Evolutionary conservation across 108 stramenopile genomes (phyloP).

Genomic region (Schizochytrium sp.): DNA sequence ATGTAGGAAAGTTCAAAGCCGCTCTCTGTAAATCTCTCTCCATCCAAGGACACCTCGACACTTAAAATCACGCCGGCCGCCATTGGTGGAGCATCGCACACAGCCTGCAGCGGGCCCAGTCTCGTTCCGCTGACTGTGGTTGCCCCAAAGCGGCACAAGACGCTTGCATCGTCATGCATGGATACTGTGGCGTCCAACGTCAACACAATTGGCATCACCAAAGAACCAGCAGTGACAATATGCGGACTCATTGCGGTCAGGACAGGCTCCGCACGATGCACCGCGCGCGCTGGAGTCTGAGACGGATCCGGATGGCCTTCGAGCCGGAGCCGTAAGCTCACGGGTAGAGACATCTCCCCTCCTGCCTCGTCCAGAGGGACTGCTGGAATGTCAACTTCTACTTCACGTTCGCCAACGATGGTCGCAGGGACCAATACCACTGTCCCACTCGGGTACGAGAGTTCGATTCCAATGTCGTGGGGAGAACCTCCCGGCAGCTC

Average conservation of each 20-base stretch:
- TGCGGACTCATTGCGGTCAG: neutral
- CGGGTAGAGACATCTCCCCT: neutral
- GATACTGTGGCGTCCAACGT: neutral
- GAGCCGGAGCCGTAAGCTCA: neutral
- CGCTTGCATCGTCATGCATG: neutral
- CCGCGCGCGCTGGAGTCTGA: neutral
- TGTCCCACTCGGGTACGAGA: too few species aligned
- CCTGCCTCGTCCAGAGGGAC: neutral
- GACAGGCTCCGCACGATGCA: neutral
- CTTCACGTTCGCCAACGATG: too few species aligned
- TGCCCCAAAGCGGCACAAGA: neutral
- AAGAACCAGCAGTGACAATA: neutral
- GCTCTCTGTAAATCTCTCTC: neutral
- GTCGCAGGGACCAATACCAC: too few species aligned
- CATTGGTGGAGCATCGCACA: neutral
- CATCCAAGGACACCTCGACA: neutral
- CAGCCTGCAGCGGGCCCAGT: neutral
- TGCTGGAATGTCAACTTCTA: too few species aligned
- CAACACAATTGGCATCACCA: neutral
- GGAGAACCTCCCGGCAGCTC: too few species aligned
- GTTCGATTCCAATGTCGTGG: too few species aligned
- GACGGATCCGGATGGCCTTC: neutral
- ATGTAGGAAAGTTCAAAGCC: neutral
- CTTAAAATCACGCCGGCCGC: neutral
- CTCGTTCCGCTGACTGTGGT: neutral